Percentiles rank a stretch among this genome's conserved stretches.
phyloP scores from a whole-genome alignment of 106 monocot species.

The Phalaenopsis aphrodite region DNA sequence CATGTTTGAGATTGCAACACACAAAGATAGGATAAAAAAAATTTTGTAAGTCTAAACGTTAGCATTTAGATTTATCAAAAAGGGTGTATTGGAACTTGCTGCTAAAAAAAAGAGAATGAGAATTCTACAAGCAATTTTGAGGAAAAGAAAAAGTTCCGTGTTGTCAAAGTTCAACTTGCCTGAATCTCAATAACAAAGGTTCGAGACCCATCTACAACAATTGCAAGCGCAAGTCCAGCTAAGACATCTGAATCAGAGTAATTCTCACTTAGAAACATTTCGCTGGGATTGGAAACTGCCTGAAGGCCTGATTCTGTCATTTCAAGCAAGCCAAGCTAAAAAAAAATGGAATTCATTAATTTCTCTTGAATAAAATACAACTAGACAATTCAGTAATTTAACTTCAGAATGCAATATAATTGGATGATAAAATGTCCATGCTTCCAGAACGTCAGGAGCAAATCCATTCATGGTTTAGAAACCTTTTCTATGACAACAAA shows the following conservation, averaged over 20 bases:
- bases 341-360: neutral
- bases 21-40: no score
- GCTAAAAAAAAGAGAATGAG: neutral
- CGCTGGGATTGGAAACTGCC: conserved; percentile 88
- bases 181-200: conserved; percentile 86
- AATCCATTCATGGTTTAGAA: neutral
- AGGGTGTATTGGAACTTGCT: neutral
- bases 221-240: conserved; percentile 88
- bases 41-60: no score
- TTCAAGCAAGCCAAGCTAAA: conserved; percentile 92
- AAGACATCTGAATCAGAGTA: conserved; percentile 70
- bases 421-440: neutral
- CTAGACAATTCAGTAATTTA: neutral
- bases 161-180: conserved; percentile 24
- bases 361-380: neutral
- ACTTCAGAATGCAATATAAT: neutral
- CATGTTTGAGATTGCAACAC: no score
- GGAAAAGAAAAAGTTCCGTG: neutral
- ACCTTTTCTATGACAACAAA: neutral
- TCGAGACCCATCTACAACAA: conserved; percentile 85
- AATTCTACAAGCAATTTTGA: neutral
- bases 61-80: neutral
- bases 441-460: neutral
- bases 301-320: conserved; percentile 88
- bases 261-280: conserved; percentile 77